Evolutionary conservation across 208 protist genomes (phyloP), one percentile per base, ranked within the genome.

Genomic region (Leishmania major): DNA sequence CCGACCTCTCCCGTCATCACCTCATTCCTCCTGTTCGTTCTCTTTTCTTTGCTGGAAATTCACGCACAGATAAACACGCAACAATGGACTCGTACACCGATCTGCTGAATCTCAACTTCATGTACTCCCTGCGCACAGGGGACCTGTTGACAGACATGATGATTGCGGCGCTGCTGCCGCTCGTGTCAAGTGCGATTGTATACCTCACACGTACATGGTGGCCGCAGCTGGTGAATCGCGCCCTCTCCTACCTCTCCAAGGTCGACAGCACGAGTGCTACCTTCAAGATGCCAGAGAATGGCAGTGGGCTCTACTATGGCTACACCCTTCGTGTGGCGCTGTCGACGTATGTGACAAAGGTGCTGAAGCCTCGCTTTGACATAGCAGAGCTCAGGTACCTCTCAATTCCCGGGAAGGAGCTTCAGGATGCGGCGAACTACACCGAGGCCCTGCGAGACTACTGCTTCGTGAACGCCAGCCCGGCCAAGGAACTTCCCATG

Each of bases 21-120:
- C 8, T 72, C 74, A 62, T n/a, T 40, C 47, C 25, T 60, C 31
- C 31, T 35, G 69, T 11, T 80, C 62, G 53, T 28, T 66, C 49
- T n/a, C 66, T 57, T 80, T 75, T 83, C 51, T 62, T 49, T 71
- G 43, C 28, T 77, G 17, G 8, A 10, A 72, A 70, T 19, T 45
- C 57, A 78, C 51, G 19, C 25, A 66, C n/a, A 69, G n/a, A 51
- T 31, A 3, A 22, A 37, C 40, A 8, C 57, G 75, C 35, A 47
- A 49, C 75, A 77, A 97, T 97, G 94, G 93, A 97, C 85, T 86
- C 89, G 59, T 96, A 95, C 64, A 83, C 87, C 62, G 88, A 92
- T 31, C 77, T 97, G 45, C 84, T 97, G 83, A 97, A 96, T 71
- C 88, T 96, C 47, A 96, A 96, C 79, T 94, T 97, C 70, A 97